Base-by-base conservation (phyloP, 768 basidiomycete genomes). In the Leccinum obscurum region DNA sequence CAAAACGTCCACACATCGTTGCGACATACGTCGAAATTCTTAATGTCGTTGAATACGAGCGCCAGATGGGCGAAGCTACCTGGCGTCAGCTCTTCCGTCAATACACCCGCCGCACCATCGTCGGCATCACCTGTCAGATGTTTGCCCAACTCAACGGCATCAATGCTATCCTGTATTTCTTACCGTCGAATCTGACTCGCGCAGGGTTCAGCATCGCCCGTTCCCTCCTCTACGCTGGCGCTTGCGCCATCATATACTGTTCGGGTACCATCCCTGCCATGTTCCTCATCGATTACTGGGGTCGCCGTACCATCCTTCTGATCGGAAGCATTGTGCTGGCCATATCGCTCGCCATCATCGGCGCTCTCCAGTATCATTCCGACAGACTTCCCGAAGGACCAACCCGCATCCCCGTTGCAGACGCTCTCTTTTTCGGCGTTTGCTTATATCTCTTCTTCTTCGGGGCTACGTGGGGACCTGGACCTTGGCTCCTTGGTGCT, bases 361-460 rank as follows among this genome's bases (percentile, higher is more conserved):
- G 84, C 13, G 79, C 76, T 7, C 76, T 87, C 44, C 85, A 86
- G 67, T 79, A 70, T 64, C 68, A 68, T 62, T 76, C 74, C 35
- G 79, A 77, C 61, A 75, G 64, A 24, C 70, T 81, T 54, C 80
- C 77, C 6, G 57, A 67, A 39, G 78, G 77, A 14, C 37, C 63
- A 32, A 59, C 62, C 2, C 68, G 76, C 10, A 55, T 73, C 24
- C 71, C 69, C 3, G 69, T 70, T n/a, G 73, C 78, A 11, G 65
- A 77, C 53, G 76, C 71, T 15, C 72, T 77, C 57, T 78, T 76
- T 34, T 76, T 73, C 57, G 76, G 80, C 60, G 78, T 84, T 56
- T 82, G 82, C 64, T 64, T 82, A n/a, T 87, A 86, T 67, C 77
- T 87, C 24, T 85, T 86, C 68, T 77, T 85, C 64, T 85, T 80